phyloP scores from a whole-genome alignment of 2,329 filamentous ascomycete genomes.

The Fusarium caatingaense region DNA sequence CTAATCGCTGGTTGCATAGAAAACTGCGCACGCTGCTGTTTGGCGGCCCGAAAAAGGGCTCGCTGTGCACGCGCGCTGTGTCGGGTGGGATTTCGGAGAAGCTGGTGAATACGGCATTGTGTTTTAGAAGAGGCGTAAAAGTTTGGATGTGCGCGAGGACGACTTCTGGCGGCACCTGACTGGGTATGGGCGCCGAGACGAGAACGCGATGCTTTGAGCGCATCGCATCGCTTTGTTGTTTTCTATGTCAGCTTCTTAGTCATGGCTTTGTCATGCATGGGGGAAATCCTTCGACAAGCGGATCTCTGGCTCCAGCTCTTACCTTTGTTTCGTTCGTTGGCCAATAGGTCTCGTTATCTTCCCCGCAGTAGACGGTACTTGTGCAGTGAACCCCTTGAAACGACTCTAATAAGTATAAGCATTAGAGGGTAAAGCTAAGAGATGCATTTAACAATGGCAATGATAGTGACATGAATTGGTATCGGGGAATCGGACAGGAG shows the following conservation, averaged over 20 bases:
- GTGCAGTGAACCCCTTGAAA: not conserved
- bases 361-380: not conserved
- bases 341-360: not conserved
- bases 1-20: not conserved
- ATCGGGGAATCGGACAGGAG: not conserved
- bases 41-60: constrained; percentile 27
- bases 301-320: not conserved
- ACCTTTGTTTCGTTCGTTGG: not conserved
- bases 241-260: constrained; percentile 9
- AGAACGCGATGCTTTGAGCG: constrained; percentile 24
- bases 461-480: not conserved
- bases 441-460: not conserved
- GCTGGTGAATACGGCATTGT: constrained; percentile 20
- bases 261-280: constrained; percentile 13
- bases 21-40: constrained; percentile 25
- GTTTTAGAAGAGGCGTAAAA: constrained; percentile 21
- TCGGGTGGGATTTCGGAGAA: constrained; percentile 21
- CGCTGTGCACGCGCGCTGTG: constrained; percentile 4
- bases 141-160: constrained; percentile 32
- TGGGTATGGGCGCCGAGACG: constrained; percentile 31
- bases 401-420: not conserved
- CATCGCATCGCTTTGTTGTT: constrained; percentile 9
- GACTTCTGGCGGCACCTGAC: constrained; percentile 27
- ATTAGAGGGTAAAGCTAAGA: not conserved
- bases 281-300: not conserved